Percentiles rank a stretch among this genome's conserved stretches.
Conservation (phyloP, 805 yeast genomes). For the Cyberlindnera subsufficiens region DNA sequence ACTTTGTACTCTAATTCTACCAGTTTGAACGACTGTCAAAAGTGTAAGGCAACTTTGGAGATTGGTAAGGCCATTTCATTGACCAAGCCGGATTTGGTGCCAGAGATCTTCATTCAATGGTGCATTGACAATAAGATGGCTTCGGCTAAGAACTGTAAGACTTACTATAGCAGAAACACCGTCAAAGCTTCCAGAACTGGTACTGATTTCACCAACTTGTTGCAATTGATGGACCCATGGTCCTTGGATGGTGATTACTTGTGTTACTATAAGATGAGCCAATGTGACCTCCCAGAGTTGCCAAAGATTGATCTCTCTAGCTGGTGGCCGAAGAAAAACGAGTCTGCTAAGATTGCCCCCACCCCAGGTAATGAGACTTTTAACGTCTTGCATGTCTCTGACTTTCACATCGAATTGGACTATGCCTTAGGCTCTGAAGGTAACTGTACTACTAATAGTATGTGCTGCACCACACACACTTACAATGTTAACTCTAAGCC, state of each 20-base stretch:
- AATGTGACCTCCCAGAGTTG: constrained; percentile 49
- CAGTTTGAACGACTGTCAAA: constrained; percentile 23
- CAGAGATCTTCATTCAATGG: constrained; percentile 37
- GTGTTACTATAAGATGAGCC: constrained; percentile 44
- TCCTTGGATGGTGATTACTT: constrained; percentile 55
- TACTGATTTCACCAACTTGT: constrained; percentile 44
- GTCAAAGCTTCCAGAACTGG: constrained; percentile 32
- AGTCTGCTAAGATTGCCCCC: constrained; percentile 33
- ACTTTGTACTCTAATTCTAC: constrained; percentile 15
- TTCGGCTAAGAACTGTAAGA: constrained; percentile 23
- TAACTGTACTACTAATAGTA: constrained; percentile 42
- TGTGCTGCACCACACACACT: constrained; percentile 52
- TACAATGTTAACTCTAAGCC: constrained; percentile 11
- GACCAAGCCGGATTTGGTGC: constrained; percentile 35
- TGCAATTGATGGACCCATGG: constrained; percentile 45
- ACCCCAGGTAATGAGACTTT: constrained; percentile 41
- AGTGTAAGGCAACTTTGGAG: constrained; percentile 30
- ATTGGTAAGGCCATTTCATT: constrained; percentile 33
- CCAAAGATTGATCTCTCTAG: constrained; percentile 40
- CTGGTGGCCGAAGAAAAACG: constrained; percentile 41
- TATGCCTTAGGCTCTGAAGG: constrained; percentile 50
- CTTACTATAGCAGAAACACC: constrained; percentile 32
- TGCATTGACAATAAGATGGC: constrained; percentile 30
- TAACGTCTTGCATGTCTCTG: constrained; percentile 61
- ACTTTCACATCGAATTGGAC: constrained; percentile 56